Percentiles rank a stretch among this genome's conserved stretches.
These are phyloP conservation scores for Aspergillus carbonarius DNA, from an alignment of 2,329 filamentous ascomycete genomes.

Conservation along the genomic window DNA sequence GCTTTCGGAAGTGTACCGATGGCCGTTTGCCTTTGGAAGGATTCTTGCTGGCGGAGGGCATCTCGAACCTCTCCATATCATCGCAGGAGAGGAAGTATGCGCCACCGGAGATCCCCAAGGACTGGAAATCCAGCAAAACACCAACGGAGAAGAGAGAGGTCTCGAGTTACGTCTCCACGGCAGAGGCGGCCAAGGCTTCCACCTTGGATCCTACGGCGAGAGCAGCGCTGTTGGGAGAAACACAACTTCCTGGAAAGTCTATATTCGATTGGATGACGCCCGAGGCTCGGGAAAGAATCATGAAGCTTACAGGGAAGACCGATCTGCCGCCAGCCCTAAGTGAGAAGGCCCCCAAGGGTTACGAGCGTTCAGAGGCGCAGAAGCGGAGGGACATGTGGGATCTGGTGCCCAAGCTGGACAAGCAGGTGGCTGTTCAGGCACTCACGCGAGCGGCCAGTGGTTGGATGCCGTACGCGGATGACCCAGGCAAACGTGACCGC, in stretches of 20 bases:
- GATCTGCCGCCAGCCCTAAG: slow-evolving; percentile 76
- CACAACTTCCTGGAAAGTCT: slow-evolving; percentile 81
- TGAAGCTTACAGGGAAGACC: slow-evolving; percentile 68
- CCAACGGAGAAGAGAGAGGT: slow-evolving; percentile 35
- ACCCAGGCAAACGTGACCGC: slow-evolving; percentile 73
- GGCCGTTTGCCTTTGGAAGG: slow-evolving; percentile 76
- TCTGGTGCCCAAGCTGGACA: slow-evolving; percentile 64
- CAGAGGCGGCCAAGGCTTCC: slow-evolving; percentile 75
- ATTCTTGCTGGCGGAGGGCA: slow-evolving; percentile 67
- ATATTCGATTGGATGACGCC: slow-evolving; percentile 90
- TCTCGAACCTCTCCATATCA: slow-evolving; percentile 49
- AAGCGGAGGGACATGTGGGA: slow-evolving; percentile 58
- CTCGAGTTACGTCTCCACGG: slow-evolving; percentile 61
- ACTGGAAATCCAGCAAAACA: slow-evolving; percentile 67
- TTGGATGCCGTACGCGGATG: slow-evolving; percentile 81
- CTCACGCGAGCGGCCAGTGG: slow-evolving; percentile 64
- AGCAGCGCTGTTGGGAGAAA: slow-evolving; percentile 77
- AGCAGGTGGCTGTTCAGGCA: slow-evolving; percentile 66
- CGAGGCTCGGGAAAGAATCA: slow-evolving; percentile 73
- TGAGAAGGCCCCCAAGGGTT: slow-evolving; percentile 67
- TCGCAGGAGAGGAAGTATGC: slow-evolving; percentile 47
- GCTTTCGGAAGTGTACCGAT: slow-evolving; percentile 74
- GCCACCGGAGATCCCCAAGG: slow-evolving; percentile 48
- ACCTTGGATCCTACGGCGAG: slow-evolving; percentile 72
- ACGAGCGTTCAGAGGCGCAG: slow-evolving; percentile 63